A percentile compares a stretch with the other conserved stretches of the same genome.
phyloP scores from a whole-genome alignment of 371 early-diverging fungal genomes.

The Rhizopus microsporus region DNA sequence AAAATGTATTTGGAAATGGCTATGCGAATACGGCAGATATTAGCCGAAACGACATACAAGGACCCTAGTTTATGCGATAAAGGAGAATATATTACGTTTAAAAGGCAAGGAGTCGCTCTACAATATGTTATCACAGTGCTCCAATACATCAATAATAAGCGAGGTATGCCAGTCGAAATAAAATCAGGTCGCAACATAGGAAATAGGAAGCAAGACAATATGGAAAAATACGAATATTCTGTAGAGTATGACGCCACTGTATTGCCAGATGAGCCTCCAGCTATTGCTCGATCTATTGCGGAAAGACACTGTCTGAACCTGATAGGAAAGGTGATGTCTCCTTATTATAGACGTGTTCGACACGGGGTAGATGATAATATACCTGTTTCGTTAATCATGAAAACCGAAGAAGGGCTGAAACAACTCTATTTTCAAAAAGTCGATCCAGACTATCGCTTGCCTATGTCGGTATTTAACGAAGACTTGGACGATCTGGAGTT shows the following conservation, averaged over 20 bases:
- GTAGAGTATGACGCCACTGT: constrained; percentile 11
- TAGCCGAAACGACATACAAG: constrained; percentile 19
- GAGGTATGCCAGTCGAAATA: constrained; percentile 29
- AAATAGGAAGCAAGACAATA: not conserved
- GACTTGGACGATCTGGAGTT: constrained; percentile 32
- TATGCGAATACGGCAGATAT: constrained; percentile 31
- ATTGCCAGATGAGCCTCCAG: constrained; percentile 27
- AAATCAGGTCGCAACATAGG: not conserved
- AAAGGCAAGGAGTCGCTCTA: constrained; percentile 30
- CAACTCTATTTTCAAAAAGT: constrained; percentile 23
- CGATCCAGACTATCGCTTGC: constrained; percentile 21
- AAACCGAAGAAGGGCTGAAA: constrained; percentile 30
- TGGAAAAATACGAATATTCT: not conserved
- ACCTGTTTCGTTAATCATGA: constrained; percentile 26
- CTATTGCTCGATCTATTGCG: constrained; percentile 21
- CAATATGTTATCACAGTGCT: constrained; percentile 15
- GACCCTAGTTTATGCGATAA: constrained; percentile 1
- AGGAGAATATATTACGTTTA: constrained; percentile 36
- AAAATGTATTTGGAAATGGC: constrained; percentile 37
- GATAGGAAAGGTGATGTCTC: constrained; percentile 9
- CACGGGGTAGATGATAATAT: constrained; percentile 21
- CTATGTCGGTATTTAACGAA: constrained; percentile 30
- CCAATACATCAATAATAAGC: constrained; percentile 29
- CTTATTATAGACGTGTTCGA: constrained; percentile 27
- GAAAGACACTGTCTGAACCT: constrained; percentile 20